A percentile compares a stretch with the other conserved stretches of the same genome.
These are phyloP conservation scores for Chionographis japonica DNA, from an alignment of 106 monocot species.

Conservation along the genomic window DNA sequence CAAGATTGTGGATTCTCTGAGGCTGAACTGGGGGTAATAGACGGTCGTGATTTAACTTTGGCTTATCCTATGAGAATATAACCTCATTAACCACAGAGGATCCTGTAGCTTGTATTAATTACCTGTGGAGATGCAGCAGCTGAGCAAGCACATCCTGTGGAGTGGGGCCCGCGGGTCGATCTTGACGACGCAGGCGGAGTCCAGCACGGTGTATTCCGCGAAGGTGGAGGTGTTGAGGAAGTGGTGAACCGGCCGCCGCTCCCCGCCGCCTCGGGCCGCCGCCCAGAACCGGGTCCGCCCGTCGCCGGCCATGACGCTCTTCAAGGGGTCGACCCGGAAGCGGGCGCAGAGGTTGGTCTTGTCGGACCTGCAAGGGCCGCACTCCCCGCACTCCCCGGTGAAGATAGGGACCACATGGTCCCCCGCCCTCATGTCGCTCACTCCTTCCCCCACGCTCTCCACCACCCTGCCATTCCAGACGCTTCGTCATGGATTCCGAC, in stretches of 20 bases:
- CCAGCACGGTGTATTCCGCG: constrained; percentile 83
- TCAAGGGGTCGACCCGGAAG: constrained; percentile 44
- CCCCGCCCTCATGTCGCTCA: constrained; percentile 49
- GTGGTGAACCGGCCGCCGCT: constrained; percentile 54
- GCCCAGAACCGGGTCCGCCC: constrained; percentile 47
- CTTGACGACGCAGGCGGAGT: constrained; percentile 72
- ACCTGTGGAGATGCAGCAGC: constrained; percentile 92
- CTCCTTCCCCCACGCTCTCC: constrained; percentile 82
- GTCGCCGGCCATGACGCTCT: constrained; percentile 44
- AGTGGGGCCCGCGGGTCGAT: constrained; percentile 50
- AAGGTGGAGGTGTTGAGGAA: constrained; percentile 95
- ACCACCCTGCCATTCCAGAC: constrained; percentile 38
- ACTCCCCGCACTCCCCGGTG: constrained; percentile 65
- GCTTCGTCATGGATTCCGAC: not conserved
- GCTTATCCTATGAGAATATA: too few relatives aligned
- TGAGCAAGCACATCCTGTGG: constrained; percentile 66
- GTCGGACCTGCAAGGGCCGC: constrained; percentile 36
- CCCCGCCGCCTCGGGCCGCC: not conserved
- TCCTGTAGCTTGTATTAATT: too few relatives aligned
- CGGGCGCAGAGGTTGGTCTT: constrained; percentile 52
- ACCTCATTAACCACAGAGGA: too few relatives aligned
- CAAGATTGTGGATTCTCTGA: too few relatives aligned
- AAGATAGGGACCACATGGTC: constrained; percentile 80
- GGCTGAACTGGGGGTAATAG: too few relatives aligned
- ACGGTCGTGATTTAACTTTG: too few relatives aligned